Percentiles rank a stretch among this genome's conserved stretches.
Conservation (phyloP, 2,329 filamentous ascomycete species). For the Paecilomyces fulvus region DNA sequence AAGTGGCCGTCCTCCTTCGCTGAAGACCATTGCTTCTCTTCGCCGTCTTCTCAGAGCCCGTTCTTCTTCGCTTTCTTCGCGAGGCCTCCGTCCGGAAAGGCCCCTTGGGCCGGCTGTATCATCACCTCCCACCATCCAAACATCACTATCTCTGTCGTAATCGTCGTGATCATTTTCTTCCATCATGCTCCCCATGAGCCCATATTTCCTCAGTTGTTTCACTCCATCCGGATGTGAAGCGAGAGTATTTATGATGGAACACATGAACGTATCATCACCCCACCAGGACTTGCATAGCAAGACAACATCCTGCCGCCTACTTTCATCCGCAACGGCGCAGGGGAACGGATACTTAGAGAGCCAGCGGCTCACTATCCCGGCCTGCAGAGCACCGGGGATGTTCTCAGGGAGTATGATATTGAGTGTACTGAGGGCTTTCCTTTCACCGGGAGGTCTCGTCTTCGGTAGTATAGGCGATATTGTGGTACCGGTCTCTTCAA, state of each 20-base stretch:
- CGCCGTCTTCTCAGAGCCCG: conserved; percentile 65
- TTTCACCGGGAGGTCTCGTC: conserved; percentile 35
- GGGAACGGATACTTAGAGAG: conserved; percentile 62
- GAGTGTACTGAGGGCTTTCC: conserved; percentile 43
- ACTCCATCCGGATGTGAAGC: conserved; percentile 28
- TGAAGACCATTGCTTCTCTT: conserved; percentile 83
- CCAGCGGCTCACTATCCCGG: conserved; percentile 64
- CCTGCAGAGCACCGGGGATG: conserved; percentile 49
- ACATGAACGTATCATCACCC: conserved; percentile 36
- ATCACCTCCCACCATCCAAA: conserved; percentile 46
- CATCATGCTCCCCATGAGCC: conserved; percentile 34
- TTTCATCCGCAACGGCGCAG: conserved; percentile 48
- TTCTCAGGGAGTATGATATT: conserved; percentile 54
- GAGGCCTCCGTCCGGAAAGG: conserved; percentile 23
- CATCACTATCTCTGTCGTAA: conserved; percentile 42
- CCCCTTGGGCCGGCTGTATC: conserved; percentile 38
- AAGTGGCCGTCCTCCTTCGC: conserved; percentile 70
- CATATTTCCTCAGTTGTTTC: conserved; percentile 34
- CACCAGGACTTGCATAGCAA: conserved; percentile 34
- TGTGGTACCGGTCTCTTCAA: conserved; percentile 24
- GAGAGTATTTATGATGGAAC: conserved; percentile 33
- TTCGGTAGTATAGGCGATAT: conserved; percentile 31
- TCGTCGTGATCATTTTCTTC: conserved; percentile 48
- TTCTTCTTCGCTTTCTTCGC: conserved; percentile 41
- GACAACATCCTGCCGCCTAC: conserved; percentile 31